These are phyloP conservation scores for Cucurbita ficifolia DNA, from an alignment of 306 rosid species.

Conservation along the genomic window DNA sequence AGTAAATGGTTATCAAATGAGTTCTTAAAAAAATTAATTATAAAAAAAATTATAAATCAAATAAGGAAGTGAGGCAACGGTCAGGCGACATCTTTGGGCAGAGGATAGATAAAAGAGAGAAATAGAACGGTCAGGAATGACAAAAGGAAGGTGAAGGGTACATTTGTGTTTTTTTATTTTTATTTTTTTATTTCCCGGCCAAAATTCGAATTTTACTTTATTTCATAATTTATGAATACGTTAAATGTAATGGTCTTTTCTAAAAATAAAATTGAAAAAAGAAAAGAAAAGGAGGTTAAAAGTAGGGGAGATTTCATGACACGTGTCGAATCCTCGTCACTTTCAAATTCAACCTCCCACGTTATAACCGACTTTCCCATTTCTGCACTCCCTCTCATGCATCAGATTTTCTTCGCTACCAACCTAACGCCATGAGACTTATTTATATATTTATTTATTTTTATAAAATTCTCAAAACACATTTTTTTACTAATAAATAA, in stretches of 20 bases:
- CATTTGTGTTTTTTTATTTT: too few relatives aligned
- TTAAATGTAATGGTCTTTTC: too few relatives aligned
- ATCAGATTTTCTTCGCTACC: background rate
- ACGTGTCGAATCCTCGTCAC: background rate
- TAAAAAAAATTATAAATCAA: background rate
- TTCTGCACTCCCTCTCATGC: background rate
- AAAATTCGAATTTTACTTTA: too few relatives aligned
- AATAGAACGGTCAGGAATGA: background rate
- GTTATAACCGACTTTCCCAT: background rate
- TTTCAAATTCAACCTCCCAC: background rate
- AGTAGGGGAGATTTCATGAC: background rate
- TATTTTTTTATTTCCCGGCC: too few relatives aligned
- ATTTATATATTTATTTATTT: too few relatives aligned
- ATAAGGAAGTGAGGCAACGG: background rate
- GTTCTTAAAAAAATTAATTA: too few relatives aligned
- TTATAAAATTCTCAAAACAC: too few relatives aligned
- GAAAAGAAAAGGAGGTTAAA: background rate
- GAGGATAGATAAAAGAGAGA: background rate
- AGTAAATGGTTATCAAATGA: too few relatives aligned
- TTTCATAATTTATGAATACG: too few relatives aligned
- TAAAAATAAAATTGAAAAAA: too few relatives aligned
- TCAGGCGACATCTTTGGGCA: background rate
- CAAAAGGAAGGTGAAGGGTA: background rate
- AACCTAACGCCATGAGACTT: too few relatives aligned
- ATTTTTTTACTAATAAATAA: too few relatives aligned